Percentiles rank a stretch among this genome's conserved stretches.
Evolutionary conservation across 805 yeast species (phyloP).

Genomic region (Yarrowia keelungensis): DNA sequence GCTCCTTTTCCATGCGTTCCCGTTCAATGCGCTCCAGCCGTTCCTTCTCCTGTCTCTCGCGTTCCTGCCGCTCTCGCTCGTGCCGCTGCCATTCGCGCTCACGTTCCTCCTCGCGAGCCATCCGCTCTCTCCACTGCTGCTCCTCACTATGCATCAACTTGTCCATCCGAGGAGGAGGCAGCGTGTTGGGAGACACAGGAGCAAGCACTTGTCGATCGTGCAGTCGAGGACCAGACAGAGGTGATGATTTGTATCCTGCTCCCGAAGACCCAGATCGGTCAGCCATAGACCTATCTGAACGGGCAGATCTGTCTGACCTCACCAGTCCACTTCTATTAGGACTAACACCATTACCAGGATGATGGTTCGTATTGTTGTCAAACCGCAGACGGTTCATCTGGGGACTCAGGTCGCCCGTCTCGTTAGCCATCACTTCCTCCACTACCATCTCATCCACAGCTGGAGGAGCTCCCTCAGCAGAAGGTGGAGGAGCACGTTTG

Average conservation of each 20-base stretch:
- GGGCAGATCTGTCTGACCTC: conserved; percentile 20
- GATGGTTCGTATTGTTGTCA: not conserved
- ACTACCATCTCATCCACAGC: not conserved
- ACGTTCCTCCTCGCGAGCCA: conserved; percentile 19
- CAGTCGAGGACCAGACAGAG: conserved; percentile 17
- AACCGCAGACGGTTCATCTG: conserved; percentile 31
- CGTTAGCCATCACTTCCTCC: not conserved
- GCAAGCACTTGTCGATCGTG: conserved; percentile 23
- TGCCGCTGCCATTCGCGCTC: conserved; percentile 9
- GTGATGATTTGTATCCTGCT: conserved; percentile 26
- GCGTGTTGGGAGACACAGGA: conserved; percentile 19
- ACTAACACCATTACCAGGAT: not conserved
- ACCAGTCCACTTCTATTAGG: conserved; percentile 32
- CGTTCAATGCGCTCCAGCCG: conserved; percentile 3
- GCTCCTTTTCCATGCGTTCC: conserved; percentile 29
- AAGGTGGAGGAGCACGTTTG: conserved; percentile 36
- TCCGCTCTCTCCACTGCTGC: conserved; percentile 30
- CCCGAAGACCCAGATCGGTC: conserved; percentile 15
- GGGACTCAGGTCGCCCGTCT: conserved; percentile 26
- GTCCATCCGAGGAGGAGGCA: conserved; percentile 32
- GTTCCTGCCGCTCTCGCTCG: conserved; percentile 12
- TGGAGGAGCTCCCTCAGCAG: conserved; percentile 5
- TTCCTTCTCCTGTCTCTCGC: conserved; percentile 25
- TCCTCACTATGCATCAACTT: conserved; percentile 14
- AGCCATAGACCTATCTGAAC: conserved; percentile 23